These are phyloP conservation scores for Yamadazyma membranifaciens DNA, from an alignment of 1,139 yeast species.

Conservation along the genomic window DNA sequence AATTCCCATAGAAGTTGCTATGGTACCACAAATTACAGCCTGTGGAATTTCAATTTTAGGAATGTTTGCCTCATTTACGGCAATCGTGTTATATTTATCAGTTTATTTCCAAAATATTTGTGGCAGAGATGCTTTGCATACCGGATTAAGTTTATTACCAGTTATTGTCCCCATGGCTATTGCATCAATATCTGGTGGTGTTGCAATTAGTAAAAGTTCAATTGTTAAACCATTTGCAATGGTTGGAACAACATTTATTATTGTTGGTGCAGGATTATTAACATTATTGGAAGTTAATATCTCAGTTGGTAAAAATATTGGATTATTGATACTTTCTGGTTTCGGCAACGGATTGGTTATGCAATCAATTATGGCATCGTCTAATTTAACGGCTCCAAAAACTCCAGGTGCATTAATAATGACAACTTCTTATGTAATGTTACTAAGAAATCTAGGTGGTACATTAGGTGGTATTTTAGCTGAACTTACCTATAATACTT, in stretches of 20 bases:
- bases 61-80: slow-evolving; percentile 25
- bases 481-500: slow-evolving; percentile 32
- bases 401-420: slow-evolving; percentile 36
- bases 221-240: slow-evolving; percentile 31
- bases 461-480: slow-evolving; percentile 32
- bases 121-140: slow-evolving; percentile 31
- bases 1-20: slow-evolving; percentile 26
- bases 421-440: slow-evolving; percentile 33
- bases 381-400: slow-evolving; percentile 37
- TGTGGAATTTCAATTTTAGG: slow-evolving; percentile 22
- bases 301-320: slow-evolving; percentile 27
- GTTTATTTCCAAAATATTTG: slow-evolving; percentile 40
- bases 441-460: slow-evolving; percentile 31
- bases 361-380: slow-evolving; percentile 28
- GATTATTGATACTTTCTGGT: slow-evolving; percentile 33
- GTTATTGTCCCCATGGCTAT: slow-evolving; percentile 33
- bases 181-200: slow-evolving; percentile 28
- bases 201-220: slow-evolving; percentile 27
- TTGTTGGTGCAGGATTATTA: slow-evolving; percentile 36
- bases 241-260: slow-evolving; percentile 24
- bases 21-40: slow-evolving; percentile 23
- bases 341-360: slow-evolving; percentile 28
- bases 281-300: slow-evolving; percentile 32
- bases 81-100: slow-evolving; percentile 25
- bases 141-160: slow-evolving; percentile 41